Evolutionary conservation across 2,329 filamentous ascomycete species (phyloP).

Genomic region (Penicillium verrucosum): DNA sequence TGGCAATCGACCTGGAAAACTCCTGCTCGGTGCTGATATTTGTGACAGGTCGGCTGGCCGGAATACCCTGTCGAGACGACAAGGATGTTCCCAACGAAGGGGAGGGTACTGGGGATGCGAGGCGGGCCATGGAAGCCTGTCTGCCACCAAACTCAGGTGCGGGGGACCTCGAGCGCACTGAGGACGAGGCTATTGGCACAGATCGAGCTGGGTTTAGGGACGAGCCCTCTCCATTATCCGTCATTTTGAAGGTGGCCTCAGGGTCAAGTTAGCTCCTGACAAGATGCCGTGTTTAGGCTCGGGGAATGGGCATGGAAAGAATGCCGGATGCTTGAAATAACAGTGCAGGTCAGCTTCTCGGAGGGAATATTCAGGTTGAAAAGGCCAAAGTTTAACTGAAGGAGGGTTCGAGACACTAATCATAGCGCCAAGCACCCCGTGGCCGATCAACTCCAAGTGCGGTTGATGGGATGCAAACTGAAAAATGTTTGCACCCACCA

Average conservation of each 20-base stretch:
- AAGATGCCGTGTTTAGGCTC: neutral
- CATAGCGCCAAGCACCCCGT: slow-evolving; percentile 3
- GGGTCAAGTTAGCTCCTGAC: slow-evolving; percentile 3
- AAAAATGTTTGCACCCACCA: slow-evolving; percentile 24
- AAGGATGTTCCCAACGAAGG: slow-evolving; percentile 28
- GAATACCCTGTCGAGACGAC: slow-evolving; percentile 41
- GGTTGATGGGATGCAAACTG: slow-evolving; percentile 29
- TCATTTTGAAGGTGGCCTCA: slow-evolving; percentile 25
- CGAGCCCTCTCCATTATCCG: slow-evolving; percentile 38
- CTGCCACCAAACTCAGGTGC: slow-evolving; percentile 44
- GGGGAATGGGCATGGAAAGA: neutral
- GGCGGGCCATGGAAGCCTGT: slow-evolving; percentile 53
- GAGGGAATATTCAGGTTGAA: neutral
- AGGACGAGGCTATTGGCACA: slow-evolving; percentile 33
- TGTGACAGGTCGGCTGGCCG: slow-evolving; percentile 28
- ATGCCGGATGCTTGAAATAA: neutral
- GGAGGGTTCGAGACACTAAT: slow-evolving; percentile 6
- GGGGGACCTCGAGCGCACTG: slow-evolving; percentile 38
- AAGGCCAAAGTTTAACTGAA: slow-evolving; percentile 2
- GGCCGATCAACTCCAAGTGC: slow-evolving; percentile 16
- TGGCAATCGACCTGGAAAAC: slow-evolving; percentile 58
- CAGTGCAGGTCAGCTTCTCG: neutral
- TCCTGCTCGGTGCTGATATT: slow-evolving; percentile 52
- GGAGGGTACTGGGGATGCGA: slow-evolving; percentile 57
- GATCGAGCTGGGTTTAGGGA: slow-evolving; percentile 33